These are phyloP conservation scores for Flaveria robusta DNA, from an alignment of 129 eudicot genomes.

Conservation along the genomic window DNA sequence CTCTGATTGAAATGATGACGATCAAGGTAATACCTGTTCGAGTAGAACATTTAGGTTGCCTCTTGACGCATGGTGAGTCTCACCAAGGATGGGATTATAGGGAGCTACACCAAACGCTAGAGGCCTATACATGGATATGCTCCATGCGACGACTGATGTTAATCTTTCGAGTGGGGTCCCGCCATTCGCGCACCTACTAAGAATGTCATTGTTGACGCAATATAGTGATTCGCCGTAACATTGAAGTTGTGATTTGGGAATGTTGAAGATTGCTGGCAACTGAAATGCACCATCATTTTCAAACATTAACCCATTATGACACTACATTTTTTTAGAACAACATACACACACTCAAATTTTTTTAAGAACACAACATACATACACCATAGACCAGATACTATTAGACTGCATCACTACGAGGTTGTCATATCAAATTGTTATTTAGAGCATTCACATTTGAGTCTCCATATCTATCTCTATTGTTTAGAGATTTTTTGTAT, in stretches of 20 bases:
- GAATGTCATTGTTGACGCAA: constrained; percentile 48
- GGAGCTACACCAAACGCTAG: constrained; percentile 76
- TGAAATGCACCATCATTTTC: constrained; percentile 26
- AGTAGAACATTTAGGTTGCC: constrained; percentile 76
- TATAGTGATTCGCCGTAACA: constrained; percentile 81
- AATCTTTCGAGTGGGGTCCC: constrained; percentile 59
- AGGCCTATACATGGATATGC: constrained; percentile 84
- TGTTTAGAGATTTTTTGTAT: no score
- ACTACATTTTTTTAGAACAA: no score
- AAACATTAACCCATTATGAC: neutral
- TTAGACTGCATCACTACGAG: no score
- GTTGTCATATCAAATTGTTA: no score
- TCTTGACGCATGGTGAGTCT: constrained; percentile 81
- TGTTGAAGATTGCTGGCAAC: constrained; percentile 85
- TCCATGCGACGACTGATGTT: constrained; percentile 70
- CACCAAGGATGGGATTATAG: constrained; percentile 87
- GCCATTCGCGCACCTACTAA: constrained; percentile 58
- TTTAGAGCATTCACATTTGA: no score
- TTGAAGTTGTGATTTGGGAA: constrained; percentile 89
- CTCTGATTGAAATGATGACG: neutral
- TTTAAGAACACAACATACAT: no score
- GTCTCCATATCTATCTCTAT: no score
- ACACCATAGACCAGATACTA: no score
- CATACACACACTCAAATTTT: no score
- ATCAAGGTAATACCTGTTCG: constrained; percentile 60